These are phyloP conservation scores for Coffea humblotiana DNA, from an alignment of 305 asterid genomes.

Conservation along the genomic window DNA sequence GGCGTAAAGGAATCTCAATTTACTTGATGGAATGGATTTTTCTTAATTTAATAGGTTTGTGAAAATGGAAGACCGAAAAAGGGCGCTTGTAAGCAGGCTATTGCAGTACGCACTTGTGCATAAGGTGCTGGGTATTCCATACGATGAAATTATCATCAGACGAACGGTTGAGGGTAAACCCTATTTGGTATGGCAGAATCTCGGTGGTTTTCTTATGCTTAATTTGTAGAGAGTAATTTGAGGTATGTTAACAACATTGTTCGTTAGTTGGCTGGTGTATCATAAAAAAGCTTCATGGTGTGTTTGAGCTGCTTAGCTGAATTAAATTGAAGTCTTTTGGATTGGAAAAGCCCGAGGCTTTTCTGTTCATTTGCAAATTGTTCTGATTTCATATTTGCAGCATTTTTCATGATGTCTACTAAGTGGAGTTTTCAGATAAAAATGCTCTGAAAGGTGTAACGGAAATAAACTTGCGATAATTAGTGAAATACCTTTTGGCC, in stretches of 20 bases:
- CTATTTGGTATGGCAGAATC: conserved; percentile 48
- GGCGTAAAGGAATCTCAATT: background rate
- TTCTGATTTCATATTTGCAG: background rate
- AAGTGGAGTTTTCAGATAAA: background rate
- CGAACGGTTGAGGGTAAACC: conserved; percentile 90
- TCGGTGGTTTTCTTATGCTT: background rate
- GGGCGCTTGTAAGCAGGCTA: conserved; percentile 79
- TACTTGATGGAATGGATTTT: conserved; percentile 9
- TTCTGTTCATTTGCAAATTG: background rate
- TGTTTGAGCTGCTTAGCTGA: background rate
- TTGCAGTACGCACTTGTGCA: conserved; percentile 79
- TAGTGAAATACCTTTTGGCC: background rate
- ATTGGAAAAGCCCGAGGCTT: background rate
- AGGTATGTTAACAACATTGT: background rate
- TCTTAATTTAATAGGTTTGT: conserved; percentile 55
- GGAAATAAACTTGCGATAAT: background rate
- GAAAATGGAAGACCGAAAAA: conserved; percentile 65
- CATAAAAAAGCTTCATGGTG: background rate
- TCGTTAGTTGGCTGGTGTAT: background rate
- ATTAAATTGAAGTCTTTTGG: background rate
- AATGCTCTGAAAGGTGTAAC: background rate
- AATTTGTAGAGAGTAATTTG: background rate
- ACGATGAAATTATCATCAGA: conserved; percentile 47
- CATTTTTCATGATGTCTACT: background rate
- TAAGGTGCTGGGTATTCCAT: conserved; percentile 62